phyloP scores from a whole-genome alignment of 2,329 filamentous ascomycete species.

The Daldinia sp. region DNA sequence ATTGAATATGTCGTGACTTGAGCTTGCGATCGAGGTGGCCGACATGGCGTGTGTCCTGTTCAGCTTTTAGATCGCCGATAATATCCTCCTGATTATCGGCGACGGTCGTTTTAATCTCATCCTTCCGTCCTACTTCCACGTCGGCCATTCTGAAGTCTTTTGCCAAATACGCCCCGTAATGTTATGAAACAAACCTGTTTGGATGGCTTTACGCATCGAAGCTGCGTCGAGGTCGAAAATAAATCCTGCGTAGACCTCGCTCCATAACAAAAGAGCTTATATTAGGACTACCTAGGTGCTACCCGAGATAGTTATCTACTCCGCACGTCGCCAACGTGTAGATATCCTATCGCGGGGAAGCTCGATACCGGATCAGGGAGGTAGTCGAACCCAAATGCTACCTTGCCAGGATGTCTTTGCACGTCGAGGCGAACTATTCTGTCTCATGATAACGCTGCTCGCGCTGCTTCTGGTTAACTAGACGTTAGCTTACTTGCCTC shows the following conservation, averaged over 20 bases:
- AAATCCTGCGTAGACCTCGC: neutral
- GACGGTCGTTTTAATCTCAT: slow-evolving; percentile 21
- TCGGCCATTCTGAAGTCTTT: slow-evolving; percentile 37
- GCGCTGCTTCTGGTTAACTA: slow-evolving; percentile 1
- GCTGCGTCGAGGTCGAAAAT: neutral
- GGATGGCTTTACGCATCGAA: too few relatives aligned
- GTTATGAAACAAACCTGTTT: too few relatives aligned
- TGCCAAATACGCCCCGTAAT: neutral
- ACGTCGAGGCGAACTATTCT: neutral
- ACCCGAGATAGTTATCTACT: slow-evolving; percentile 11
- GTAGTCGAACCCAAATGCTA: slow-evolving; percentile 16
- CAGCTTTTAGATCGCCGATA: slow-evolving; percentile 34
- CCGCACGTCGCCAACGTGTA: slow-evolving; percentile 12
- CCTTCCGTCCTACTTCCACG: slow-evolving; percentile 33
- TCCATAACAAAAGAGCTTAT: neutral
- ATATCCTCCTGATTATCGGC: slow-evolving; percentile 33
- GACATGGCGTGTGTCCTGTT: slow-evolving; percentile 45
- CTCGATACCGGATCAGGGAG: slow-evolving; percentile 29
- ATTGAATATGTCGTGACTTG: slow-evolving; percentile 54
- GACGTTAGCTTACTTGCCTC: neutral
- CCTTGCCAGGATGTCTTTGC: slow-evolving; percentile 9
- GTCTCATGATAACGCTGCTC: slow-evolving; percentile 3
- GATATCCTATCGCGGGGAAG: slow-evolving; percentile 34
- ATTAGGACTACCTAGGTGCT: neutral
- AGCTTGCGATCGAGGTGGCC: slow-evolving; percentile 50